Conservation (phyloP, 805 yeast genomes). For the Kuraishia borneana region DNA sequence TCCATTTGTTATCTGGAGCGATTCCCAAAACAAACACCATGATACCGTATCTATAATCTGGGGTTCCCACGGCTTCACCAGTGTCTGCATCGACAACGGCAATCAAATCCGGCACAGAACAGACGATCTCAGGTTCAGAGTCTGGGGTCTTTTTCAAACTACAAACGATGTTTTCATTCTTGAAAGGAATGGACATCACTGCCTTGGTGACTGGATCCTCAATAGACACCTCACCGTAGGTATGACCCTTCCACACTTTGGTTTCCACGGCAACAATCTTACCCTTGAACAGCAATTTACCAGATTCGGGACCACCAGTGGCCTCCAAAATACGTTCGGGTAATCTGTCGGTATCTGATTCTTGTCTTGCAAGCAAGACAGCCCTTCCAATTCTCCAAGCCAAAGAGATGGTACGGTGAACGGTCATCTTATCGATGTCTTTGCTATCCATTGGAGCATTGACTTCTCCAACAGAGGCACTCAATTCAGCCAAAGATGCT, state of each 20-base stretch:
- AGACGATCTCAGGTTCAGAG: constrained; percentile 17
- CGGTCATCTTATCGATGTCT: constrained; percentile 8
- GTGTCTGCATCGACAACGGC: constrained; percentile 28
- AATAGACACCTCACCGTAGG: constrained; percentile 29
- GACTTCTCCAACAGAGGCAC: constrained; percentile 26
- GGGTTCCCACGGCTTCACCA: constrained; percentile 37
- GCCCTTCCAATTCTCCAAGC: constrained; percentile 40
- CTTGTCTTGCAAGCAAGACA: constrained; percentile 24
- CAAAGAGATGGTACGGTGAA: constrained; percentile 21
- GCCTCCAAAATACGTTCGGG: constrained; percentile 1
- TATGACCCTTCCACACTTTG: constrained; percentile 28
- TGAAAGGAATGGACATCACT: constrained; percentile 29
- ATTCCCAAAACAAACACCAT: constrained; percentile 29
- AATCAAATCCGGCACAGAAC: constrained; percentile 35
- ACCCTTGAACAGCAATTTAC: constrained; percentile 25
- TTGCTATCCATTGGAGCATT: constrained; percentile 14
- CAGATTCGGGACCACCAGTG: constrained; percentile 9
- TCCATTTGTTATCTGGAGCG: constrained; percentile 26
- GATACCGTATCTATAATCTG: constrained; percentile 34
- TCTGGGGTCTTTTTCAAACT: constrained; percentile 14
- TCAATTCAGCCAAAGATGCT: constrained; percentile 30
- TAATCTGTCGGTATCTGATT: constrained; percentile 3
- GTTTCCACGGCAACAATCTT: constrained; percentile 32
- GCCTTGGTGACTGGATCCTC: constrained; percentile 2
- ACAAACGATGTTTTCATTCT: constrained; percentile 30